Conservation (phyloP, 2,329 filamentous ascomycete species). For the Penicillium sp. region DNA sequence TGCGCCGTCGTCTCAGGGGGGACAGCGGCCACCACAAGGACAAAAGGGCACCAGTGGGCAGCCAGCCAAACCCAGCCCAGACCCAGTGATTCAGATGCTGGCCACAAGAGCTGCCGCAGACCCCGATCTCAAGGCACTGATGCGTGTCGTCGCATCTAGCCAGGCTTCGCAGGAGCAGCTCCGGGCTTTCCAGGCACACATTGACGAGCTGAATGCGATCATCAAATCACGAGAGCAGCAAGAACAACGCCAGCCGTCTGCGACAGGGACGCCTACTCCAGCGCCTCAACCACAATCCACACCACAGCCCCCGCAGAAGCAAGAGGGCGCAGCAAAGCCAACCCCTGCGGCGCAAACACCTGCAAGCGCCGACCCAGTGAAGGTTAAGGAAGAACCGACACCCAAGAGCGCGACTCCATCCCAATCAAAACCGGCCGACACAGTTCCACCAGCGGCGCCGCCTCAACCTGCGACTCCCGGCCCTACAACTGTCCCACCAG, state of each 20-base stretch:
- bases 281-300: constrained; percentile 12
- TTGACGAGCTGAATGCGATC: constrained; percentile 54
- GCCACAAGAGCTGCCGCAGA: constrained; percentile 53
- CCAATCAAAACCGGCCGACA: constrained; percentile 13
- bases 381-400: constrained; percentile 35
- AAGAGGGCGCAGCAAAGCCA: constrained; percentile 20
- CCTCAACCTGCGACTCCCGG: constrained; percentile 12
- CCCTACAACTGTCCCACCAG: constrained; percentile 5
- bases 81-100: constrained; percentile 56
- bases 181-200: constrained; percentile 53
- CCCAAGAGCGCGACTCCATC: not conserved
- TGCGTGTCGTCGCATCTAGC: constrained; percentile 54
- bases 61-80: constrained; percentile 47
- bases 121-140: constrained; percentile 52
- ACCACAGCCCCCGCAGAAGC: constrained; percentile 31
- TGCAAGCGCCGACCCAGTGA: constrained; percentile 17
- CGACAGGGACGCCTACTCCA: constrained; percentile 14
- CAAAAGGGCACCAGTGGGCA: constrained; percentile 35
- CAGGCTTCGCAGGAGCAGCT: constrained; percentile 52
- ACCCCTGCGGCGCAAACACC: constrained; percentile 16
- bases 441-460: constrained; percentile 12
- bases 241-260: constrained; percentile 32
- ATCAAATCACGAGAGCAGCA: constrained; percentile 48
- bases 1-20: constrained; percentile 24
- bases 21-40: constrained; percentile 30